Conservation (phyloP, 2,329 filamentous ascomycete genomes). For the Colletotrichum brevisporum region DNA sequence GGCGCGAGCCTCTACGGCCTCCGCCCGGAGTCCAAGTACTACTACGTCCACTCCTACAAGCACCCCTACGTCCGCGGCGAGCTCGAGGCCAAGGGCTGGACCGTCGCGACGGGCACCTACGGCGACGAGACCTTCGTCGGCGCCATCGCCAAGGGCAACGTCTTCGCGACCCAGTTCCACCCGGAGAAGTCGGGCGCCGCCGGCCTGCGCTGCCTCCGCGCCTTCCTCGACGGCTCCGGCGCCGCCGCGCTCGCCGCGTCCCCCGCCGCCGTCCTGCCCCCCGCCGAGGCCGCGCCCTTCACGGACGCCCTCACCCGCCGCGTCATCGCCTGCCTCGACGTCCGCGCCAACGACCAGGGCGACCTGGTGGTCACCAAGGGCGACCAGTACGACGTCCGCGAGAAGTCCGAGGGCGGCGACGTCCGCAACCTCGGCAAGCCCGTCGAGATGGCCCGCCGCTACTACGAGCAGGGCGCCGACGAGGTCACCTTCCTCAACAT, state of each 20-base stretch:
- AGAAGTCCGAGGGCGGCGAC: constrained; percentile 75
- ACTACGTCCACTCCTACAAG: constrained; percentile 98
- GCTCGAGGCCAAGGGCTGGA: constrained; percentile 88
- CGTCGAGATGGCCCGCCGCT: constrained; percentile 91
- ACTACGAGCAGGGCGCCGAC: constrained; percentile 97
- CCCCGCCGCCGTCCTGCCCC: constrained; percentile 28
- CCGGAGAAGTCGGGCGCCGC: constrained; percentile 96
- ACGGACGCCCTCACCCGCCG: constrained; percentile 86
- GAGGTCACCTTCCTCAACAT: constrained; percentile 99
- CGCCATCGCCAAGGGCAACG: constrained; percentile 86
- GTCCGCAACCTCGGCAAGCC: constrained; percentile 97
- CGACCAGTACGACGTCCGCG: constrained; percentile 97
- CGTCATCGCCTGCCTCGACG: constrained; percentile 96
- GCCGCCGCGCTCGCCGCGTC: constrained; percentile 62
- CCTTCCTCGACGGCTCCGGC: constrained; percentile 84
- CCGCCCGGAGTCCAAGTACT: constrained; percentile 89
- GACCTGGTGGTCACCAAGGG: constrained; percentile 98
- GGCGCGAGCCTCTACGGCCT: constrained; percentile 79
- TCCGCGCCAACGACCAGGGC: constrained; percentile 92
- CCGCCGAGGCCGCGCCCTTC: constrained; percentile 43
- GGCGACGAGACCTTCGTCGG: constrained; percentile 92
- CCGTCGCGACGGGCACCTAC: constrained; percentile 91
- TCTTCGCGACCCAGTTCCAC: constrained; percentile 96
- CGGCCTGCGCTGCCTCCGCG: constrained; percentile 84
- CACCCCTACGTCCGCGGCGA: constrained; percentile 80